Base-by-base conservation (phyloP, 495 filamentous ascomycete genomes). In the Lindgomyces ingoldianus region DNA sequence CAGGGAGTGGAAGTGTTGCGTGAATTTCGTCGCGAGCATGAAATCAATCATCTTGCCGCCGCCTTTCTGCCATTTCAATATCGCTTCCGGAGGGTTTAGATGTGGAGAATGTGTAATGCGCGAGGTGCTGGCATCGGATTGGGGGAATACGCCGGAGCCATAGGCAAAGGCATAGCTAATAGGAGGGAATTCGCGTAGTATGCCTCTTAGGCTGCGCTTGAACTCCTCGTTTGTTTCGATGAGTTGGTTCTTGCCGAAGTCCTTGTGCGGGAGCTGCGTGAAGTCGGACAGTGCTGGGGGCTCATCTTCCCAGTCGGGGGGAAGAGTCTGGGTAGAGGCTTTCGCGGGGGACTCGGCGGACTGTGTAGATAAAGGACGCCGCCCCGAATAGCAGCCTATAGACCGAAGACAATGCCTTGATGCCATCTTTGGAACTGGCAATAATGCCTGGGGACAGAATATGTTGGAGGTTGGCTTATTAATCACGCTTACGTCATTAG, bases 41-140 rank as follows among this genome's bases (percentile, higher is more conserved):
- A 98, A 94, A 74, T 98, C 94, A 67, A 98, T 96, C 89, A 98
- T 95, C 75, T 97, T 97, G 9, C 88, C 90, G 1, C 85, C 87
- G 41, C 90, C 90, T 70, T 89, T 85, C 72, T 97, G 93, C 65
- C 90, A 89, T 36, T 88, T 87, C 52, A 85, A 78, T 33, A 96
- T 88, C 11, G 90, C 91, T 24, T 83, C 75, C 19, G 89, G 90
- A 1, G 91, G 84, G 54, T 91, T 85, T 2, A 91, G 86, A 68
- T 96, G 92, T 25, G 88, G 80, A 19, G 79, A 79, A 33, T 79
- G 78, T n/a, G 84, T 76, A 1, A 78, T 73, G 2, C 81, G 76
- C 16, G 76, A 74, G 10, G 73, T 72, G 1, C 67, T 51, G 4
- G 75, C 74, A 51, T 74, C 81, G 41, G 81, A 61, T 65, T 98